These are phyloP conservation scores for Neofusicoccum ribis DNA, from an alignment of 2,329 filamentous ascomycete genomes.

Conservation along the genomic window DNA sequence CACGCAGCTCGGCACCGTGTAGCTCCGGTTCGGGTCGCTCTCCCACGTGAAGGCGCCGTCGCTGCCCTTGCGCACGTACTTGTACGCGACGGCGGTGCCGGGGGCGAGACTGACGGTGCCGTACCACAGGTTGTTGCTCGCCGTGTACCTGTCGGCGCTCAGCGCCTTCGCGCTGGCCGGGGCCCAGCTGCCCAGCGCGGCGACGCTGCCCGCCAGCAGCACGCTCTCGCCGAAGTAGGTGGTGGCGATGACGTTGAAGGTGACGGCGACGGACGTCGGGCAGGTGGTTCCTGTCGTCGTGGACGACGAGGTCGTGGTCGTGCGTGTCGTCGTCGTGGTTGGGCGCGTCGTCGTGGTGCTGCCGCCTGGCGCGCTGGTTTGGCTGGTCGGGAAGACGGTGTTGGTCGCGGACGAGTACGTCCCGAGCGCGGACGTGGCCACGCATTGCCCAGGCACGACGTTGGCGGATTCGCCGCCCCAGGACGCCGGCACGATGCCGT, in stretches of 20 bases:
- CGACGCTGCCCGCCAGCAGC: slow-evolving; percentile 46
- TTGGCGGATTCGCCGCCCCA: slow-evolving; percentile 12
- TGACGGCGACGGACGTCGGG: slow-evolving; percentile 39
- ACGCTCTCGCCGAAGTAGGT: slow-evolving; percentile 53
- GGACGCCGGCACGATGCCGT: slow-evolving; percentile 12
- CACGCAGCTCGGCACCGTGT: slow-evolving; percentile 32
- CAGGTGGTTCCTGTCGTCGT: slow-evolving; percentile 27
- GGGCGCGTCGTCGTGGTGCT: slow-evolving; percentile 29
- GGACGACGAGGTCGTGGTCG: slow-evolving; percentile 18
- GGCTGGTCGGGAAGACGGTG: slow-evolving; percentile 37
- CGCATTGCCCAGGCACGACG: slow-evolving; percentile 21
- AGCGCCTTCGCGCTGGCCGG: slow-evolving; percentile 42
- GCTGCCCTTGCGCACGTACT: slow-evolving; percentile 49
- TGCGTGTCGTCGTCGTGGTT: slow-evolving; percentile 22
- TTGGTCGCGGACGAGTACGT: slow-evolving; percentile 44
- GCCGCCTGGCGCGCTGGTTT: slow-evolving; percentile 44
- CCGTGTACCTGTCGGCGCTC: slow-evolving; percentile 45
- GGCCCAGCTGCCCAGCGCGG: slow-evolving; percentile 48
- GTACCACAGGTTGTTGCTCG: slow-evolving; percentile 48
- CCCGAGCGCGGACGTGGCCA: slow-evolving; percentile 42
- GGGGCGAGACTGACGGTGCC: slow-evolving; percentile 43
- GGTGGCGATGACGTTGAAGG: slow-evolving; percentile 49
- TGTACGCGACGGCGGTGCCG: slow-evolving; percentile 47
- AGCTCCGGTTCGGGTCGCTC: slow-evolving; percentile 42
- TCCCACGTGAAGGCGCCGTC: slow-evolving; percentile 50